These are phyloP conservation scores for Leccinum pachyderme DNA, from an alignment of 1,284 basidiomycete species.

Conservation along the genomic window DNA sequence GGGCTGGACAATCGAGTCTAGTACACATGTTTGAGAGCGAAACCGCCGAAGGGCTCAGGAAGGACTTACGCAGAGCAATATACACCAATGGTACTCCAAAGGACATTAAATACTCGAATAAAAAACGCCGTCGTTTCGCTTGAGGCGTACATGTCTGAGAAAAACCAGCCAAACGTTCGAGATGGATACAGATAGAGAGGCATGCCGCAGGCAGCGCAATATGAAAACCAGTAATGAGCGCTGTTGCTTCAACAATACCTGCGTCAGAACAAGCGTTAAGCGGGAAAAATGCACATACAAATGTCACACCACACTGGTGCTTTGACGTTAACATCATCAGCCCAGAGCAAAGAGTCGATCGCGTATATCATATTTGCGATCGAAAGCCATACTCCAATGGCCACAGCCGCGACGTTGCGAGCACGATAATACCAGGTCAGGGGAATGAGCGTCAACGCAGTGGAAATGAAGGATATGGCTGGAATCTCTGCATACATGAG, in stretches of 20 bases:
- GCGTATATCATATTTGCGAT: constrained; percentile 30
- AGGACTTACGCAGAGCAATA: constrained; percentile 56
- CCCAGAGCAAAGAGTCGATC: constrained; percentile 35
- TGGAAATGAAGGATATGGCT: constrained; percentile 48
- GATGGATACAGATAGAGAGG: constrained; percentile 42
- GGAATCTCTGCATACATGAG: constrained; percentile 49
- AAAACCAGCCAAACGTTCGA: constrained; percentile 32
- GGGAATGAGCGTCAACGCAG: constrained; percentile 39
- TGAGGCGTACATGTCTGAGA: constrained; percentile 21
- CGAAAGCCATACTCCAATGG: constrained; percentile 37
- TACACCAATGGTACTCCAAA: constrained; percentile 54
- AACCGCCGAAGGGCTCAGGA: neutral
- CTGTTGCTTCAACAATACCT: constrained; percentile 41
- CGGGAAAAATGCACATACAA: constrained; percentile 17
- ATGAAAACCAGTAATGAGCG: constrained; percentile 41
- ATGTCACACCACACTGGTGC: constrained; percentile 37
- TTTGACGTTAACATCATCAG: constrained; percentile 17
- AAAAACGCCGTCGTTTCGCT: constrained; percentile 31
- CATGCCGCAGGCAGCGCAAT: constrained; percentile 51
- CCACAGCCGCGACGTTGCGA: constrained; percentile 48
- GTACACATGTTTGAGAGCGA: neutral
- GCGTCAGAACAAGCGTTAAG: constrained; percentile 1
- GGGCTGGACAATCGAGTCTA: constrained; percentile 65
- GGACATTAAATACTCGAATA: constrained; percentile 53
- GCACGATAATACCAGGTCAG: constrained; percentile 41